Base-by-base conservation (phyloP, 257 asterid genomes). In the Gentiana dahurica region DNA sequence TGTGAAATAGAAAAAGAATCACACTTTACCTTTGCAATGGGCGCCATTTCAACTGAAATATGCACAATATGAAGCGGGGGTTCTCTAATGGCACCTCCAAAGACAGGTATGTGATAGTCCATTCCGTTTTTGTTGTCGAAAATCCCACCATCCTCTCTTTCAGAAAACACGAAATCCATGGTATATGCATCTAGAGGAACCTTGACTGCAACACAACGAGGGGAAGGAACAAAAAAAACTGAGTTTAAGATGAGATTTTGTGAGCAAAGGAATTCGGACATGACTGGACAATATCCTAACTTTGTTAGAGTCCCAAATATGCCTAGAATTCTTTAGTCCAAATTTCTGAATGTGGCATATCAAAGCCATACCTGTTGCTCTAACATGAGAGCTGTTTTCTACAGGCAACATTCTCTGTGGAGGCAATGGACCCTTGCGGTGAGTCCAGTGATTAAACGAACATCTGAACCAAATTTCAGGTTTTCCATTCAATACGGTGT, bases 131-230 rank as follows among this genome's bases (percentile, higher is more conserved):
- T 92, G 79, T 88, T 88, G 82, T 92, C 99, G 38, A 81, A 92
- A 36, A 83, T 64, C 57, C 97, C 95, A 51, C 97, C 95, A 63
- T 84, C 84, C 74, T 88, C 84, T 52, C 73, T 81, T 80, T 88
- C 99, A 39, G 95, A 88, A 82, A 92, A 92, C 57, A 92, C 99
- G 74, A 92, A 92, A 70, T 92, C 99, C 83, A 92, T 78, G 89
- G 79, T 68, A 71, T 85, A 82, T 69, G 97, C 97, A 76, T 92
- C 99, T 79, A 85, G 55, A 13, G 95, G 99, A 76, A 92, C 89
- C 77, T 81, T 83, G 71, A 92, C 97, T 92, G 89, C 56, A 60
- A 64, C 53, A 51, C 44, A 50, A 37, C 54, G 52, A 56, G 49
- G 10, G 9, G 61, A 61, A 32, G 59, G 53, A 55, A 65, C 61